Conservation (phyloP, 768 basidiomycete genomes). For the Amanita exitialis region DNA sequence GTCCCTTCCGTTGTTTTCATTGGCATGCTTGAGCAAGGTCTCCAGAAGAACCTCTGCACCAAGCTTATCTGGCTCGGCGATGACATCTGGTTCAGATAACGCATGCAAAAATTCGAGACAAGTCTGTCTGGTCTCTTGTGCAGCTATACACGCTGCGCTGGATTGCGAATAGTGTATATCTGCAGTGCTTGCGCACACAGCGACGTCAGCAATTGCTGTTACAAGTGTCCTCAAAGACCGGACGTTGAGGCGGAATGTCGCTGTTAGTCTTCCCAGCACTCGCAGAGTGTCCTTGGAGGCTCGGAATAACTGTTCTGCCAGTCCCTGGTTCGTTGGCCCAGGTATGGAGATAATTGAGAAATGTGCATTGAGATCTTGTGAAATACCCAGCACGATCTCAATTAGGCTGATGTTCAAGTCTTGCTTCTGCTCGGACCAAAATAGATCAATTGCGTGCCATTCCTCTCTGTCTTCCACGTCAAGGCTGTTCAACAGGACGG, state of each 20-base stretch:
- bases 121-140: conserved; percentile 31
- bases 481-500: conserved; percentile 44
- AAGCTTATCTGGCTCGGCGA: conserved; percentile 23
- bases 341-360: conserved; percentile 32
- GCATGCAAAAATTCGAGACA: conserved; percentile 41
- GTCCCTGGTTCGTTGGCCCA: conserved; percentile 25
- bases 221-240: conserved; percentile 38
- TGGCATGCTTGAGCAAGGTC: conserved; percentile 42
- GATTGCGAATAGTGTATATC: conserved; percentile 28
- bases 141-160: conserved; percentile 29
- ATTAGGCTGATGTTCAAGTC: conserved; percentile 49
- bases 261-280: conserved; percentile 37
- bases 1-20: conserved; percentile 31
- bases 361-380: conserved; percentile 41
- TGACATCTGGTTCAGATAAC: conserved; percentile 24
- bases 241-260: conserved; percentile 37
- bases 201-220: conserved; percentile 39
- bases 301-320: conserved; percentile 46
- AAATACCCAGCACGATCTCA: conserved; percentile 37
- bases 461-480: conserved; percentile 41
- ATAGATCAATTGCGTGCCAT: conserved; percentile 41
- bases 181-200: conserved; percentile 41
- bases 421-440: conserved; percentile 52
- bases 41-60: conserved; percentile 45
- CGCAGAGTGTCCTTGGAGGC: conserved; percentile 43